phyloP scores from a whole-genome alignment of 169 alveolate genomes.

The Sarcocystis neurona region DNA sequence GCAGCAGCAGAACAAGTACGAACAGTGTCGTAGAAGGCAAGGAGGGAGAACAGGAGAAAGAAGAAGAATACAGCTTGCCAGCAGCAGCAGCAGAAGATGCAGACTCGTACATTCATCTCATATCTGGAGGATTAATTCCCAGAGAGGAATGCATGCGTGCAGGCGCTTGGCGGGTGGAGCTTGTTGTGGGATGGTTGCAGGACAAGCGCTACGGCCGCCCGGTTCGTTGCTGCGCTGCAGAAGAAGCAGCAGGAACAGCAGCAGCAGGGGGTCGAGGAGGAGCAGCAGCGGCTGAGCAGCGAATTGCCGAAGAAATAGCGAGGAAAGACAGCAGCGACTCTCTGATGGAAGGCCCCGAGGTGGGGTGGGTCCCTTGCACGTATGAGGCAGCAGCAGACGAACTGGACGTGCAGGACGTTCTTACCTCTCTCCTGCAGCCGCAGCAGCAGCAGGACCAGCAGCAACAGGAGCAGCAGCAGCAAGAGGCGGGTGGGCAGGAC shows the following conservation, averaged over 20 bases:
- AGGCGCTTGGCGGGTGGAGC: constrained; percentile 41
- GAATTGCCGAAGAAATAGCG: background rate
- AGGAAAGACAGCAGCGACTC: too few species aligned
- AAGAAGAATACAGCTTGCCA: too few species aligned
- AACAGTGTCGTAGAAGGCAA: too few species aligned
- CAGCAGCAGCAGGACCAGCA: background rate
- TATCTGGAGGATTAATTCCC: constrained; percentile 48
- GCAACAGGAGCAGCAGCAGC: background rate
- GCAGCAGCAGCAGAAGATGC: too few species aligned
- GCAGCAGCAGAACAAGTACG: too few species aligned
- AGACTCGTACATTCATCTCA: constrained; percentile 26
- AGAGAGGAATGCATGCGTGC: constrained; percentile 34
- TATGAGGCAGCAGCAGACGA: background rate
- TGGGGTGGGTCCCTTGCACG: constrained; percentile 12
- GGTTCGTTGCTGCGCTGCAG: constrained; percentile 2
- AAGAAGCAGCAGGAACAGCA: too few species aligned
- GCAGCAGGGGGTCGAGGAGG: too few species aligned
- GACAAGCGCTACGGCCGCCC: constrained; percentile 18
- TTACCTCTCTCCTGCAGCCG: background rate
- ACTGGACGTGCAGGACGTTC: background rate
- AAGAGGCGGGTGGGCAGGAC: background rate
- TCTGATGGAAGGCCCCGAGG: constrained; percentile 3
- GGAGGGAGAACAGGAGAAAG: too few species aligned
- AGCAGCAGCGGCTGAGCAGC: background rate
- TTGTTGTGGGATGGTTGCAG: constrained; percentile 41